Conservation (phyloP, 257 asterid genomes). For the Pogostemon cablin region DNA sequence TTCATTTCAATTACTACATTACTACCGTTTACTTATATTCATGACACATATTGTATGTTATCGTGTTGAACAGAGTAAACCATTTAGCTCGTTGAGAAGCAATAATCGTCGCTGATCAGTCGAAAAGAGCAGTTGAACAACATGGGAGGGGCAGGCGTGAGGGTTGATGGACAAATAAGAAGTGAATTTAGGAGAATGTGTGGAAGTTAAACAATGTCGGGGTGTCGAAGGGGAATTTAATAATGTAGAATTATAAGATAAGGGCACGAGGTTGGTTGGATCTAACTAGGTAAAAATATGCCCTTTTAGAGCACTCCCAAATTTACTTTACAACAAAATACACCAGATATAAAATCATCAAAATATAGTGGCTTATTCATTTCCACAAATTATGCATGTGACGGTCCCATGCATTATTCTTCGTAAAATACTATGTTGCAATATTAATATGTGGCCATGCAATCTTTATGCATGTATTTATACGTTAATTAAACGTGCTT, state of each 20-base stretch:
- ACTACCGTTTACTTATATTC: no score
- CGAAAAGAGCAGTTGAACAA: no score
- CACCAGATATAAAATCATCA: conserved; percentile 18
- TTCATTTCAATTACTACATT: no score
- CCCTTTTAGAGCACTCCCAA: conserved; percentile 37
- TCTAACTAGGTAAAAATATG: conserved; percentile 33
- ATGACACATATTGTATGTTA: no score
- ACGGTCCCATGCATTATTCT: conserved; percentile 25
- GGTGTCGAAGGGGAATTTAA: conserved; percentile 23
- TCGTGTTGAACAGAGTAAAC: no score
- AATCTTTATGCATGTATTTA: not conserved
- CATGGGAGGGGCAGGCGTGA: no score
- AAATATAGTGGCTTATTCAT: conserved; percentile 25
- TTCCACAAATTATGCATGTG: conserved; percentile 43
- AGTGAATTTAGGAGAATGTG: not conserved
- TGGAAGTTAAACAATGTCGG: conserved; percentile 31
- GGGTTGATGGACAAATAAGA: conserved; percentile 2
- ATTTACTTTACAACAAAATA: conserved; percentile 36
- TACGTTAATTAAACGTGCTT: not conserved
- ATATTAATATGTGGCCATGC: not conserved
- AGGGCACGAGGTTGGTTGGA: conserved; percentile 52
- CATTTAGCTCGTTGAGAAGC: no score
- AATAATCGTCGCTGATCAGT: no score
- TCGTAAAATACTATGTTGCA: conserved; percentile 18
- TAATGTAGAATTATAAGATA: conserved; percentile 25